phyloP scores from a whole-genome alignment of 176 grass and related monocot species.

The Neostapfia colusana region DNA sequence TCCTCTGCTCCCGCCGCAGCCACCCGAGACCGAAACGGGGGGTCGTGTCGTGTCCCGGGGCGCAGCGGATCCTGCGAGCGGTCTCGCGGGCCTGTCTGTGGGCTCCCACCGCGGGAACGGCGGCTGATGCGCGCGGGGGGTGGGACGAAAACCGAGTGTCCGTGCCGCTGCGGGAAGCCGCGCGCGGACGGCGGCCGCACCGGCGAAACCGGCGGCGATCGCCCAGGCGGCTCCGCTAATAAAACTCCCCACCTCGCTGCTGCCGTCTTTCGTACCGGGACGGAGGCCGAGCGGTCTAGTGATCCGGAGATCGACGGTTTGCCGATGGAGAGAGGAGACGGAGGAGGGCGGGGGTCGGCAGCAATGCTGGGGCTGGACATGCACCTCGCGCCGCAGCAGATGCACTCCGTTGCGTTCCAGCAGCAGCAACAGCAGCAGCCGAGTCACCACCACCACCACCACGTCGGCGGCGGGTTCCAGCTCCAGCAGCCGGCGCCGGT shows the following conservation, averaged over 20 bases:
- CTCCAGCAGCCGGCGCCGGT: constrained; percentile 16
- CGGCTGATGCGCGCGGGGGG: neutral
- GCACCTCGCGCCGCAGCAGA: constrained; percentile 13
- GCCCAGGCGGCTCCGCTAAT: neutral
- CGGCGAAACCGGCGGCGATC: constrained; percentile 37
- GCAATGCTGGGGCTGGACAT: constrained; percentile 46
- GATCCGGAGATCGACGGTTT: neutral
- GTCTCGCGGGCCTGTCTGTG: constrained; percentile 38
- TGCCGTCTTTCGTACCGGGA: neutral
- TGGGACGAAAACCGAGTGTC: constrained; percentile 33
- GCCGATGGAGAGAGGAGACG: constrained; percentile 48
- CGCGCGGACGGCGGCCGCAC: neutral
- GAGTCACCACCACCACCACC: neutral
- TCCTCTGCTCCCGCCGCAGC: constrained; percentile 1
- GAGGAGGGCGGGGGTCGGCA: constrained; percentile 28
- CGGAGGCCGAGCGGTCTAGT: neutral
- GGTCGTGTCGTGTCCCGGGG: too few species aligned
- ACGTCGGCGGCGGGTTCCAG: constrained; percentile 28
- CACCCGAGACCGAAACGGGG: too few species aligned
- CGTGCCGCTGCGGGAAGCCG: constrained; percentile 6
- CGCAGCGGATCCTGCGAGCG: constrained; percentile 38
- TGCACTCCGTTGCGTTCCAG: constrained; percentile 40
- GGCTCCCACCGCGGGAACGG: constrained; percentile 20
- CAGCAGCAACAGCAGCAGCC: constrained; percentile 4
- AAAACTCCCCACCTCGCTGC: neutral